phyloP scores from a whole-genome alignment of 1,284 basidiomycete genomes.

The Baeospora myosura region DNA sequence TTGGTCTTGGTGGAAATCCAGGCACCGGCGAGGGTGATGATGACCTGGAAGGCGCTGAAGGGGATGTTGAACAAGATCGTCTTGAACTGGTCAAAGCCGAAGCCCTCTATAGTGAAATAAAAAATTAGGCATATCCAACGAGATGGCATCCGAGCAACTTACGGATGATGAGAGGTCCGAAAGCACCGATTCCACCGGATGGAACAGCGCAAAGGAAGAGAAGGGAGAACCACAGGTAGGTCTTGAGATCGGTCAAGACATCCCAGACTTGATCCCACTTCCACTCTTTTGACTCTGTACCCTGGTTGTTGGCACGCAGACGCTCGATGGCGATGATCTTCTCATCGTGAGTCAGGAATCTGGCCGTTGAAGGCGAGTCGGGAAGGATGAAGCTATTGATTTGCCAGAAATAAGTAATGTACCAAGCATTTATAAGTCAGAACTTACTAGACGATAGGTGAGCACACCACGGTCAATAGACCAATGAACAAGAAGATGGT shows the following conservation, averaged over 20 bases:
- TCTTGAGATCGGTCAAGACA: slow-evolving; percentile 34
- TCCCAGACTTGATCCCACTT: slow-evolving; percentile 40
- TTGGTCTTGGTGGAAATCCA: slow-evolving; percentile 38
- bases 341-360: slow-evolving; percentile 32
- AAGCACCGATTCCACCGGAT: slow-evolving; percentile 32
- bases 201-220: slow-evolving; percentile 36
- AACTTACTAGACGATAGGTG: slow-evolving; percentile 35
- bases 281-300: slow-evolving; percentile 37
- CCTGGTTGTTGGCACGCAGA: slow-evolving; percentile 33
- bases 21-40: slow-evolving; percentile 31
- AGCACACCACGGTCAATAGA: slow-evolving; percentile 32
- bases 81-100: slow-evolving; percentile 29
- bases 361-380: slow-evolving; percentile 31
- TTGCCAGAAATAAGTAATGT: too few relatives aligned
- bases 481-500: slow-evolving; percentile 46
- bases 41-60: slow-evolving; percentile 39
- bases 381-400: slow-evolving; percentile 29
- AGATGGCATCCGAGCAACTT: slow-evolving; percentile 7
- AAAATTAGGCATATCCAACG: not conserved
- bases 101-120: slow-evolving; percentile 22
- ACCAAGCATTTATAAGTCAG: too few relatives aligned
- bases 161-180: slow-evolving; percentile 38
- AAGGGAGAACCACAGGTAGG: slow-evolving; percentile 36
- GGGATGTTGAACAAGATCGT: slow-evolving; percentile 44
- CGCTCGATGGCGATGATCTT: slow-evolving; percentile 37